A percentile compares a stretch with the other conserved stretches of the same genome.
These are phyloP conservation scores for Talaromyces adpressus DNA, from an alignment of 495 filamentous ascomycete species.

Conservation along the genomic window DNA sequence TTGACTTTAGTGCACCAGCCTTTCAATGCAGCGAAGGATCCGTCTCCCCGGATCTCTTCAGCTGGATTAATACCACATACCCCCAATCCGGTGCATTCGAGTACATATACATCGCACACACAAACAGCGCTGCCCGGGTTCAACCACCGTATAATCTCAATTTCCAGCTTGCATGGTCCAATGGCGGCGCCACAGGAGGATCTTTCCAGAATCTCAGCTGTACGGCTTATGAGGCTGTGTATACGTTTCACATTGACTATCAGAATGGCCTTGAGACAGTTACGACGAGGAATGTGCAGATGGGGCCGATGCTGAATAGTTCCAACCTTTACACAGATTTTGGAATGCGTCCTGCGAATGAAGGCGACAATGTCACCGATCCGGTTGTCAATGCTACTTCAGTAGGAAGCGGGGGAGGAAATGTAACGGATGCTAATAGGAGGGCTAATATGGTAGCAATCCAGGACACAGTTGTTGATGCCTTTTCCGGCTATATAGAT, in stretches of 20 bases:
- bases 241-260: conserved; percentile 8
- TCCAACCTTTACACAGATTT: conserved; percentile 6
- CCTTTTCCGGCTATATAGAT: conserved; percentile 9
- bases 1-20: conserved; percentile 10
- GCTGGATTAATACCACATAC: conserved; percentile 1
- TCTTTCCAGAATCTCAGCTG: conserved; percentile 10
- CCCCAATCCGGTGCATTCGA: conserved; percentile 4
- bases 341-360: background rate
- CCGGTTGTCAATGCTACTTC: background rate
- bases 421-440: conserved; percentile 8
- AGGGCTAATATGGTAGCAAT: conserved; percentile 10
- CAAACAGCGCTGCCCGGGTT: background rate
- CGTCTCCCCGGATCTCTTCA: conserved; percentile 4
- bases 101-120: conserved; percentile 9
- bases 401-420: background rate
- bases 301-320: background rate
- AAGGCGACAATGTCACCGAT: background rate
- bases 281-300: background rate
- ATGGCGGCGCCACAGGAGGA: conserved; percentile 8
- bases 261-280: background rate
- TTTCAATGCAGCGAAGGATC: conserved; percentile 10
- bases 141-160: background rate
- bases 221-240: conserved; percentile 7
- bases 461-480: conserved; percentile 12
- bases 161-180: conserved; percentile 9